Base-by-base conservation (phyloP, 257 asterid genomes). In the Lavandula angustifolia region DNA sequence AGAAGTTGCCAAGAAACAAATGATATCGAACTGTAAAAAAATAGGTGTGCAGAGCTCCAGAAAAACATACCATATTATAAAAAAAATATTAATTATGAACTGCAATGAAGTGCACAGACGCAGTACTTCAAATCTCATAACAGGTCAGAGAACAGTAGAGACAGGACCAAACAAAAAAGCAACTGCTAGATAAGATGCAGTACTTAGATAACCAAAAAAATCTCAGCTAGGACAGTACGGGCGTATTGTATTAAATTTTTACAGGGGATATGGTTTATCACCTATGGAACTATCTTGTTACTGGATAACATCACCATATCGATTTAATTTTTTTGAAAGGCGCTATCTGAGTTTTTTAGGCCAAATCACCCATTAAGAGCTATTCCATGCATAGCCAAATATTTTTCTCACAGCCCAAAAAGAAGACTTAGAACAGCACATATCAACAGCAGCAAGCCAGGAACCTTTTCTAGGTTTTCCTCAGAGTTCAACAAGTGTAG, bases 181-280 rank as follows among this genome's bases (percentile, higher is more conserved):
- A 5, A 66, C 9, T 29, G 50, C 47, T 12, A 67, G 37, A 43
- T 35, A 47, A 67, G 9, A 32, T 56, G 48, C 29, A 46, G 38
- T 4, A 12, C 53, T 22, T 48, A 0, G 40, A 9, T 4, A 37
- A 8, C 33, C 59, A 50, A 27, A 37, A 29, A 12, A 37, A 10
- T 48, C 60, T 57, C 32, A 41, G n/a, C 35, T 37, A 9, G 6
- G n/a, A 18, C 65, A 54, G 43, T 59, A 70, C 40, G 32, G 22
- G 35, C 13, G 50, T n/a, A 44, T 44, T 44, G 4, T 44, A n/a
- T n/a, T 12, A 12, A 1, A 3, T 44, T 22, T 22, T 22, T 22
- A 22, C 27, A 22, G 27, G 27, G 27, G 27, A 22, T 2, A 22
- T 22, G 27, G 44, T 40, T 40, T 40, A 40, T 40, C 44, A 40